Conservation (phyloP, 1,284 basidiomycete genomes). For the Apiotrichum montevideense region DNA sequence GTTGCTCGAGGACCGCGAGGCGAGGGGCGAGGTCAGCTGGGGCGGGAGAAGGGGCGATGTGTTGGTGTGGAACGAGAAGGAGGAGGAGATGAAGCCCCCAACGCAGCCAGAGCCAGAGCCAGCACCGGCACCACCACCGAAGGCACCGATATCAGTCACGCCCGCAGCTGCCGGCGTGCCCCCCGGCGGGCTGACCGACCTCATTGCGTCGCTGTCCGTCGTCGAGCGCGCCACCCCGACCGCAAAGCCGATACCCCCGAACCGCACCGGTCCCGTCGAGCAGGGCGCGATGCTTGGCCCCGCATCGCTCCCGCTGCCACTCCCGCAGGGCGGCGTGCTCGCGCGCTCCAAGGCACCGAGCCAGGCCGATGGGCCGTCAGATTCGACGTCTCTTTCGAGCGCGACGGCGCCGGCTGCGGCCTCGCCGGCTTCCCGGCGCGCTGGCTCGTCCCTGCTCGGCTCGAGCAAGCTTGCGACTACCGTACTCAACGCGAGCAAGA, state of each 20-base stretch:
- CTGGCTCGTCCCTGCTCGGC: neutral
- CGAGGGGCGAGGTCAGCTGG: constrained; percentile 16
- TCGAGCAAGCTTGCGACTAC: constrained; percentile 10
- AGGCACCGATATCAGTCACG: neutral
- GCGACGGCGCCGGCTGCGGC: neutral
- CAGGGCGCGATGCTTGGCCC: neutral
- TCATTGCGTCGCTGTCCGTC: constrained; percentile 7
- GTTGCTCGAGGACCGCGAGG: constrained; percentile 31
- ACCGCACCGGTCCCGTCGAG: neutral
- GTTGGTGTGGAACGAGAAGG: constrained; percentile 5
- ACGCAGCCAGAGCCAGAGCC: neutral
- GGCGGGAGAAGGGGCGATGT: constrained; percentile 8
- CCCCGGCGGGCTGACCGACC: neutral
- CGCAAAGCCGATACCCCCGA: neutral
- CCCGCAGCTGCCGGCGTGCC: neutral
- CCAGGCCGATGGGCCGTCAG: too few species aligned
- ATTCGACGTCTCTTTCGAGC: neutral
- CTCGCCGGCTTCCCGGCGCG: neutral
- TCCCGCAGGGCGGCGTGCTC: neutral
- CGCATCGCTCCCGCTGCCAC: neutral
- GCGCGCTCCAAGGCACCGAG: too few species aligned
- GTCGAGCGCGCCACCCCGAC: constrained; percentile 12
- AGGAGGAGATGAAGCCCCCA: neutral
- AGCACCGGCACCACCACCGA: neutral
- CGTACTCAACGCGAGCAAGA: constrained; percentile 15